These are phyloP conservation scores for Lachnellula subtilissima DNA, from an alignment of 2,329 filamentous ascomycete species.

Conservation along the genomic window DNA sequence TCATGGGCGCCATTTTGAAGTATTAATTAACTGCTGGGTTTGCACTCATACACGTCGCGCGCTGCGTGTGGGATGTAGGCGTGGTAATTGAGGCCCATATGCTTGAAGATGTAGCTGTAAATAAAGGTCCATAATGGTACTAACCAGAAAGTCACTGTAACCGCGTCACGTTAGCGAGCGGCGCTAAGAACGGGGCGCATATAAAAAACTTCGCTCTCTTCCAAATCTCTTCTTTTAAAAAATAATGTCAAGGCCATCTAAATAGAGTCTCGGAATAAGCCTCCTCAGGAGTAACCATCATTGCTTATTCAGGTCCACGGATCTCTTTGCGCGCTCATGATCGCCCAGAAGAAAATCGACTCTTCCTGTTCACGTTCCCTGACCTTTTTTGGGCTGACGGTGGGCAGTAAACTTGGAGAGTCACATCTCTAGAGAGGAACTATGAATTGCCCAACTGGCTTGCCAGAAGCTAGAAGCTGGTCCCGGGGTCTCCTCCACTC, in stretches of 20 bases:
- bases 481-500: not conserved
- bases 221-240: conserved; percentile 12
- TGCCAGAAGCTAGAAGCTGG: too few relatives aligned
- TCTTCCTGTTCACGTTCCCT: conserved; percentile 70
- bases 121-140: not conserved
- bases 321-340: conserved; percentile 94
- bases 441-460: not conserved
- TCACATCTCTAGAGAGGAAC: conserved; percentile 32
- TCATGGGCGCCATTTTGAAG: conserved; percentile 30
- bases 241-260: conserved; percentile 82
- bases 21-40: not conserved
- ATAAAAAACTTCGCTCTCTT: conserved; percentile 9
- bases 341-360: conserved; percentile 77
- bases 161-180: conserved; percentile 3
- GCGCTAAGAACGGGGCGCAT: conserved; percentile 4
- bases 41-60: not conserved
- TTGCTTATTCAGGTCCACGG: conserved; percentile 88
- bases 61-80: not conserved
- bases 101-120: conserved; percentile 1
- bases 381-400: conserved; percentile 46
- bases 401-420: conserved; percentile 48
- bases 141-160: not conserved
- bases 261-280: conserved; percentile 99
- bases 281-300: conserved; percentile 49
- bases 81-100: not conserved